phyloP scores from a whole-genome alignment of 495 filamentous ascomycete genomes.

The Letharia lupina region DNA sequence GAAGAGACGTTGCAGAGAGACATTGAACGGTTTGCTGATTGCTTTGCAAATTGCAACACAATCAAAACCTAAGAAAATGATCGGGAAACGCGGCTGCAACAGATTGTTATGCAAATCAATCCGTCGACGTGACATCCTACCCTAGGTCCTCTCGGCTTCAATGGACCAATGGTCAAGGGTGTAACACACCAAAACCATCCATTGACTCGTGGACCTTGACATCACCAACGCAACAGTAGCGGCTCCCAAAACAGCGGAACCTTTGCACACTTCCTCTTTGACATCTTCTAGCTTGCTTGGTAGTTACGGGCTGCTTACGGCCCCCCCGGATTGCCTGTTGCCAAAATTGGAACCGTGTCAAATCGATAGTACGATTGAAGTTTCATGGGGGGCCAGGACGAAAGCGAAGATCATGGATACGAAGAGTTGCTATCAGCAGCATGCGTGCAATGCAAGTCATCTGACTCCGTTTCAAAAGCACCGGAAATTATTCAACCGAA shows the following conservation, averaged over 20 bases:
- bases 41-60: neutral
- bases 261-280: neutral
- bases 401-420: neutral
- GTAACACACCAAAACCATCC: too few species aligned
- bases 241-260: neutral
- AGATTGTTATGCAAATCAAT: neutral
- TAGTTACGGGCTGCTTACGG: neutral
- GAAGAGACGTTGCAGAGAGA: neutral
- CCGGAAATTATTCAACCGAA: neutral
- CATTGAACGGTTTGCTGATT: neutral
- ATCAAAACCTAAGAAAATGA: too few species aligned
- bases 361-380: neutral
- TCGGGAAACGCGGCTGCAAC: too few species aligned
- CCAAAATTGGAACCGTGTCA: conserved; percentile 9
- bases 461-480: conserved; percentile 7
- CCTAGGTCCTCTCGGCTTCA: neutral
- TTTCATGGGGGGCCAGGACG: too few species aligned
- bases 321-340: neutral
- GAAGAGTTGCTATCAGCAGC: neutral
- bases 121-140: neutral
- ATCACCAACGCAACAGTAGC: neutral
- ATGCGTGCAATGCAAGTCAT: neutral
- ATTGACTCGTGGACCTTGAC: neutral
- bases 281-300: neutral
- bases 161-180: too few species aligned